phyloP scores from a whole-genome alignment of 208 protist species.

The Leishmania guyanensis region DNA sequence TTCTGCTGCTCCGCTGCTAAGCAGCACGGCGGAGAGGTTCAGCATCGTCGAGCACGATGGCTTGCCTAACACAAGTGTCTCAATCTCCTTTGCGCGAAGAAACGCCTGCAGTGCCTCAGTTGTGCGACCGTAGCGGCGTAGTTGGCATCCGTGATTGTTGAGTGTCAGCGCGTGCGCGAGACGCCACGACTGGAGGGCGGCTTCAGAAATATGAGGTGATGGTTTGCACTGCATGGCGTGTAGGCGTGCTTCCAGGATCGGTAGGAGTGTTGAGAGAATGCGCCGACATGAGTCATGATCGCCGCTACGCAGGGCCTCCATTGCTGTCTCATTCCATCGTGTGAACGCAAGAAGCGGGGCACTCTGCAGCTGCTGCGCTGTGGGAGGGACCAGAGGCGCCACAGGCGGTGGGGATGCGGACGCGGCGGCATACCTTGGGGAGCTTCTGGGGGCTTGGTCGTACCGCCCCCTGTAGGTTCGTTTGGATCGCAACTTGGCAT shows the following conservation, averaged over 20 bases:
- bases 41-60: constrained; percentile 87
- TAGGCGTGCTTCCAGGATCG: constrained; percentile 15
- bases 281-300: constrained; percentile 45
- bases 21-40: constrained; percentile 81
- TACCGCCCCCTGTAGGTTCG: neutral
- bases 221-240: constrained; percentile 5
- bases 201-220: neutral
- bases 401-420: neutral
- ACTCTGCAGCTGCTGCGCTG: neutral
- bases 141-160: constrained; percentile 83
- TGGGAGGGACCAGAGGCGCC: constrained; percentile 3
- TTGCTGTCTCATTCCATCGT: constrained; percentile 69
- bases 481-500: neutral
- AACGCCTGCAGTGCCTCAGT: constrained; percentile 58
- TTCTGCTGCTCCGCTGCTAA: constrained; percentile 45
- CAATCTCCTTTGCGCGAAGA: constrained; percentile 52
- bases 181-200: constrained; percentile 40
- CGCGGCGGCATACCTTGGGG: neutral
- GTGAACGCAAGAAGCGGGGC: constrained; percentile 44
- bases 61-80: constrained; percentile 57
- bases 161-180: constrained; percentile 70
- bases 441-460: neutral
- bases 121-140: constrained; percentile 51
- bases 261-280: constrained; percentile 19
- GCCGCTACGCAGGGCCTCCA: constrained; percentile 53